A percentile compares a stretch with the other conserved stretches of the same genome.
These are phyloP conservation scores for Lentinula sp. DNA, from an alignment of 768 basidiomycete genomes.

Conservation along the genomic window DNA sequence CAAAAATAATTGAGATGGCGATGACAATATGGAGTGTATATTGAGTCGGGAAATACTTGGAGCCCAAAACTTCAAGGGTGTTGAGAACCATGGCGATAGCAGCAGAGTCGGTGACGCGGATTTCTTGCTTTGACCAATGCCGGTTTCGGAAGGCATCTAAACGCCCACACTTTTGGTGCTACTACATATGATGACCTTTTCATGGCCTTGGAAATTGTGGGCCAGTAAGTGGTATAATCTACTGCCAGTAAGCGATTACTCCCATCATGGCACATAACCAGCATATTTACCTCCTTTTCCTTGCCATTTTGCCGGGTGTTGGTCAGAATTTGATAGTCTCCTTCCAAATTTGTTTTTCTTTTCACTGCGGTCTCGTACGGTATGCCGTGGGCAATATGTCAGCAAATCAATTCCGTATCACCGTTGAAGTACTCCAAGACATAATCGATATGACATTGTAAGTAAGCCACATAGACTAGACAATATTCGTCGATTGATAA, in stretches of 20 bases:
- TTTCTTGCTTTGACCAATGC: too few relatives aligned
- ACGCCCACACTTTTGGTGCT: too few relatives aligned
- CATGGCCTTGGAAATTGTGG: neutral
- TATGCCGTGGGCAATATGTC: neutral
- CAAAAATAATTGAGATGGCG: constrained; percentile 35
- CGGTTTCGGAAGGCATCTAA: too few relatives aligned
- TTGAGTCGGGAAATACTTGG: constrained; percentile 43
- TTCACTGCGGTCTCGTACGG: neutral
- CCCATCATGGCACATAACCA: neutral
- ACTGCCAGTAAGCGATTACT: neutral
- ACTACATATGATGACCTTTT: neutral
- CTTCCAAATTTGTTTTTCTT: neutral
- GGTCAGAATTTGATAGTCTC: neutral
- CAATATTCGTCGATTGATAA: too few relatives aligned
- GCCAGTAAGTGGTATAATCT: too few relatives aligned
- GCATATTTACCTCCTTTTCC: neutral
- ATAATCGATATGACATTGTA: too few relatives aligned
- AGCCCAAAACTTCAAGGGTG: constrained; percentile 30
- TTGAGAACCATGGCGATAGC: constrained; percentile 45
- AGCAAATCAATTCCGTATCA: too few relatives aligned
- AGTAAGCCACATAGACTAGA: too few relatives aligned
- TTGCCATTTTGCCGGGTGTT: neutral
- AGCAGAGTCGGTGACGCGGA: too few relatives aligned
- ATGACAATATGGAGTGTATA: constrained; percentile 51
- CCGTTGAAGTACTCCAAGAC: too few relatives aligned